Evolutionary conservation across 257 asterid genomes (phyloP).

Genomic region (Lycium ferocissimum): DNA sequence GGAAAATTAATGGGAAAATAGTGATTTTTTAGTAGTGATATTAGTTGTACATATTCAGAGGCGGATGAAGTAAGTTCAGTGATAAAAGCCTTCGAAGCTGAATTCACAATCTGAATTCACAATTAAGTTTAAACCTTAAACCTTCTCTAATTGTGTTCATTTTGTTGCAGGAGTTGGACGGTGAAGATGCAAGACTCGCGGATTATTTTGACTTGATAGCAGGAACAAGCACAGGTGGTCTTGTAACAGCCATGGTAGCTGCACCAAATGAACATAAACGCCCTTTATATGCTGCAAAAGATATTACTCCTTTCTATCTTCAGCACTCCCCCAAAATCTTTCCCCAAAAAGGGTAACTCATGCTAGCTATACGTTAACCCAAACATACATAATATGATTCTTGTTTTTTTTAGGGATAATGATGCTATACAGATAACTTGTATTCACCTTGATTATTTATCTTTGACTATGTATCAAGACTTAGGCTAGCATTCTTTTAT

Average conservation of each 20-base stretch:
- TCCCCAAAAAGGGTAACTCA: slow-evolving; percentile 46
- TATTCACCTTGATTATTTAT: neutral
- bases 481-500: neutral
- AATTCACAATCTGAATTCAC: neutral
- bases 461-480: neutral
- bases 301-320: slow-evolving; percentile 55
- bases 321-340: slow-evolving; percentile 54
- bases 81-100: neutral
- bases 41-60: too few species aligned
- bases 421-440: neutral
- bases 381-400: neutral
- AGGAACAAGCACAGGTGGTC: slow-evolving; percentile 73
- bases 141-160: neutral
- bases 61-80: neutral
- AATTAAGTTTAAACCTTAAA: neutral
- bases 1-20: too few species aligned
- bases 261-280: slow-evolving; percentile 52
- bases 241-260: slow-evolving; percentile 56
- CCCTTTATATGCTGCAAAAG: slow-evolving; percentile 62
- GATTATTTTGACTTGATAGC: slow-evolving; percentile 65
- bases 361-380: neutral
- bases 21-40: too few species aligned
- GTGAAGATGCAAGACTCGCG: slow-evolving; percentile 51
- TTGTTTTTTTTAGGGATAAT: neutral
- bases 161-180: slow-evolving; percentile 52